Evolutionary conservation across 768 basidiomycete species (phyloP), one percentile per base, ranked within the genome.

Genomic region (Melanogaster broomeanus): DNA sequence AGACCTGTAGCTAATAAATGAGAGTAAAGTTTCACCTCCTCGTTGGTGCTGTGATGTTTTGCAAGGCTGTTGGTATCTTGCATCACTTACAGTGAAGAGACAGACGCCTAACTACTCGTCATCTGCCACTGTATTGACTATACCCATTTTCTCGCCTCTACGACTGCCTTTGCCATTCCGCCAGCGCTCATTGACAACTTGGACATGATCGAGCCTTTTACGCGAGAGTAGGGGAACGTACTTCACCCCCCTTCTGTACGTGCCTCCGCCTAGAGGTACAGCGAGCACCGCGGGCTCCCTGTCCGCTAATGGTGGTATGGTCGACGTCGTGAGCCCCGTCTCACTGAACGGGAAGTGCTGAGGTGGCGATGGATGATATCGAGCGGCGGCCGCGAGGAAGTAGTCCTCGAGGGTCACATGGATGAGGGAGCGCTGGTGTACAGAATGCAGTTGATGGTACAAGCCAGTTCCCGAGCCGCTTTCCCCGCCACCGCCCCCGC

Each of bases 101-200:
- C 30, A 28, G 6, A 47, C 3, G 9, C 12, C 19, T 13, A 18
- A 38, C 35, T 61, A 50, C 18, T 58, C 49, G 28, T 55, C 57
- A 45, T 42, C 28, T 5, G 30, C 31, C 7, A 45, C 48, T 21
- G 15, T 19, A 13, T 18, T 35, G 11, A 16, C 30, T 3, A 35
- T 53, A 18, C 60, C 66, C 55, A 62, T 65, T 53, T 60, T 70
- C 53, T 71, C 77, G 13, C 69, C 70, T 58, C 69, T 74, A 53
- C 80, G 74, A 40, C 74, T 70, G 1, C 83, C 87, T 61, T 84
- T 84, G 11, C 87, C 87, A 16, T 76, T 61, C 53, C 85, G 76
- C 88, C 90, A 98, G 48, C 87, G 78, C 61, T 84, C 83, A 64
- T 98, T 96, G 21, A 81, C 78, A 13, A 82, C 80, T 30, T 90